Evolutionary conservation across 768 basidiomycete genomes (phyloP), one percentile per base, ranked within the genome.

Genomic region (Rhodotorula paludigena): DNA sequence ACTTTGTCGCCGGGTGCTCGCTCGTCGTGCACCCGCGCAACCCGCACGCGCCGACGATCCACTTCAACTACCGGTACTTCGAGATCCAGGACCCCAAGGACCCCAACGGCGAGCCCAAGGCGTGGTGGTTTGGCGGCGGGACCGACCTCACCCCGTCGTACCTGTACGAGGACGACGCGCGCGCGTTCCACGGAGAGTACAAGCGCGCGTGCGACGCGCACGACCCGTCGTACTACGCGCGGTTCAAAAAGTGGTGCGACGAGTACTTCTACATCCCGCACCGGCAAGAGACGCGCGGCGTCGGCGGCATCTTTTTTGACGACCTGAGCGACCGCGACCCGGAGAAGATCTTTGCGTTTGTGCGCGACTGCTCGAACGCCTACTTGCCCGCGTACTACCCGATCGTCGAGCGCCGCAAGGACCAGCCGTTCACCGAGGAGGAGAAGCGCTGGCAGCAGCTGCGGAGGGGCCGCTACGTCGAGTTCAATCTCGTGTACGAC

Each of bases 81-180:
- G 94, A 98, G 79, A 85, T 96, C 71, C 78, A 75, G 39, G 73
- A 76, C 23, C 79, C 79, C 5, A 75, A 74, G 39, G 73, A 76
- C 25, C 79, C 79, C 5, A 76, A 77, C 60, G 82, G 83, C 14
- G 83, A 84, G 71, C 79, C 89, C 28, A 79, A 92, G 48, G 87
- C 92, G 35, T 97, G 93, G 92, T 99, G 94, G 96, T 99, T 98
- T 76, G 94, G 96, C 28, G 96, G 96, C 41, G 94, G 94, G 12
- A 87, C 86, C 12, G 94, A 99, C 77, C 83, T 98, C 39, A 99
- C 96, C 0, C 94, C 94, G 2, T 87, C 88, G 7, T 97, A 97
- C 78, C 84, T 98, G 25, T 90, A 86, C 80, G 85, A 86, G 63
- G 88, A 89, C 63, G 96, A 98, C 77, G 90, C 85, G 18, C 76